These are phyloP conservation scores for Aspergillus cavernicola DNA, from an alignment of 495 filamentous ascomycete species.

Conservation along the genomic window DNA sequence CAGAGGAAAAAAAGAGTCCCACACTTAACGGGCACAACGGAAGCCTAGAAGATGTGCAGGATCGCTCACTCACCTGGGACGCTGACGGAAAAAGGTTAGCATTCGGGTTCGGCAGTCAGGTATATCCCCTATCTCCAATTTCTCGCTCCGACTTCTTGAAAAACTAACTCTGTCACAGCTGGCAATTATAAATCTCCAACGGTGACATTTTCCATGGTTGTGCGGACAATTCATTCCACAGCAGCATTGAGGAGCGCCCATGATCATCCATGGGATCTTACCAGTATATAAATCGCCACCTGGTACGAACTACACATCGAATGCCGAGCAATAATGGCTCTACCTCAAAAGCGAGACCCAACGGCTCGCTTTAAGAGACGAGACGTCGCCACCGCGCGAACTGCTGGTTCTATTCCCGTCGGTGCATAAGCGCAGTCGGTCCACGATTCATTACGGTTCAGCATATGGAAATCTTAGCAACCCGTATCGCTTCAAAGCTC, in stretches of 20 bases:
- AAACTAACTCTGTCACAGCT: slow-evolving; percentile 27
- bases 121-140: slow-evolving; percentile 46
- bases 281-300: no score
- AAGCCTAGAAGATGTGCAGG: slow-evolving; percentile 22
- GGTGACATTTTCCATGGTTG: slow-evolving; percentile 23
- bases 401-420: not conserved
- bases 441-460: not conserved
- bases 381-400: not conserved
- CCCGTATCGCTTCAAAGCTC: not conserved
- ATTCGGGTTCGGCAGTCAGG: slow-evolving; percentile 66
- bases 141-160: not conserved
- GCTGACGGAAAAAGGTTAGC: slow-evolving; percentile 69
- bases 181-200: slow-evolving; percentile 44
- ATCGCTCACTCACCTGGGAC: slow-evolving; percentile 70
- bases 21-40: slow-evolving; percentile 41
- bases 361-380: not conserved
- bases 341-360: not conserved
- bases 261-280: not conserved
- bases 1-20: slow-evolving; percentile 25
- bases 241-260: not conserved
- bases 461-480: not conserved
- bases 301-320: slow-evolving; percentile 10
- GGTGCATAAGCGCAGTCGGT: not conserved
- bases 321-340: slow-evolving; percentile 9
- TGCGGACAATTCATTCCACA: not conserved